Base-by-base conservation (phyloP, 2,329 filamentous ascomycete species). In the Diaporthe longicolla region DNA sequence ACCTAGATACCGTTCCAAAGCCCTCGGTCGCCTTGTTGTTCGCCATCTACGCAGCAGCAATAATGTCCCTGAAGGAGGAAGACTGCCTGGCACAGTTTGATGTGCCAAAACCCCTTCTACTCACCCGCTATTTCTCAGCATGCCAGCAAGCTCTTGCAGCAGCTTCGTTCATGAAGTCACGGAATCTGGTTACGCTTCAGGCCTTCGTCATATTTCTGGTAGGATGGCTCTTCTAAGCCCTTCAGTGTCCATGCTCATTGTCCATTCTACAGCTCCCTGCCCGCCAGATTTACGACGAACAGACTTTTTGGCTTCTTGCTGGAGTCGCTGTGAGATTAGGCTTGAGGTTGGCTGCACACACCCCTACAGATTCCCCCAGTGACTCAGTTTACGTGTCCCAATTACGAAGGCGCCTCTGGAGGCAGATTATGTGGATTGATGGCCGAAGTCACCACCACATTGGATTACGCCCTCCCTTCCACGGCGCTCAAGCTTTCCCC, bases 391-490 rank as follows among this genome's bases (percentile, higher is more conserved):
- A 75, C 32, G 58, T 54, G 80, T 88, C 17, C 79, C 85, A 21
- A 79, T 84, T 57, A 83, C 85, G 13, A 82, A 80, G 59, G 78
- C 81, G 35, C 78, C 85, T 74, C n/a, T 76, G 75, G 75, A 43
- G 75, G 35, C 75, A 76, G n/a, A 72, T 76, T 29, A 61, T 76
- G 9, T 75, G 71, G 73, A 73, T 76, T 32, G 75, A 76, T 40
- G 74, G 74, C 21, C 71, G 75, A 10, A 75, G 71, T 37, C 73
- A 75, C 29, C 63, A 75, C 21, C 73, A 74, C 37, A 69, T 75
- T n/a, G 75, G 74, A 7, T 45, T 75, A 73, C 86, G 48, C 78
- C 81, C 13, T 76, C 80, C 35, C 73, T 85, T 5, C 77, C 80
- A 2, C 26, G 74, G 69, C 26, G 70, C 70, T 32, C 57, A 58